Base-by-base conservation (phyloP, 1,284 basidiomycete genomes). In the Cutaneotrichosporon sp. region DNA sequence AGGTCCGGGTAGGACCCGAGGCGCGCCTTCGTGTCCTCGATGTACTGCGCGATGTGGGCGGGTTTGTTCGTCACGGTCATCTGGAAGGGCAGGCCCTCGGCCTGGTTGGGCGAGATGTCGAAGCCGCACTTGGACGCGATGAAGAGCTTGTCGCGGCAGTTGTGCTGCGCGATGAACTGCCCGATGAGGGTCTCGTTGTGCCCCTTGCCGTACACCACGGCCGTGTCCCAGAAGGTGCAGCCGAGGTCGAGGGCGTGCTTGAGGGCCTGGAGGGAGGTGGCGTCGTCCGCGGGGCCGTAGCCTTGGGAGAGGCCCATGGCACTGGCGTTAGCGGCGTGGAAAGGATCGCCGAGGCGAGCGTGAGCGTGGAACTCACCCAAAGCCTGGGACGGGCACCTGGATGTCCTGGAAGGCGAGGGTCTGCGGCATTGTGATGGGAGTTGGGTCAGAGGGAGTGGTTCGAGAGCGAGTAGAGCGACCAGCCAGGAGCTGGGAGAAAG, bases 121-220 rank as follows among this genome's bases (percentile, higher is more conserved):
- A 71, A 70, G 52, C 73, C 74, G 52, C 78, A 80, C 59, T 81
- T 81, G 56, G 76, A 76, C n/a, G 74, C 76, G 29, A 81, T 63
- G 59, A 80, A 81, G 9, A 81, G 69, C 59, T 80, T 77, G 7
- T 76, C 69, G 34, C 80, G 67, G 2, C 69, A 51, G 4, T 69
- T 68, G 54, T 72, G 67, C 29, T 70, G 55, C 31, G 67, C 66
- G 64, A 81, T 69, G 61, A 74, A 80, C 9, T 69, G 54, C 18
- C 77, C 78, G 16, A 81, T 70, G 50, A 79, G 72, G 24, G 64
- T 52, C 67, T 81, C 80, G 66, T 78, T 80, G 64, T 79, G 73
- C 1, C 80, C 78, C 5, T 67, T 53, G 36, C 71, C 74, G 59
- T 76, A 77, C 1, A 73, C 64, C 0, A 63, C 67, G 4, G 74